Evolutionary conservation across 2,329 filamentous ascomycete genomes (phyloP), one percentile per base, ranked within the genome.

Genomic region (Xylariaceae sp.): DNA sequence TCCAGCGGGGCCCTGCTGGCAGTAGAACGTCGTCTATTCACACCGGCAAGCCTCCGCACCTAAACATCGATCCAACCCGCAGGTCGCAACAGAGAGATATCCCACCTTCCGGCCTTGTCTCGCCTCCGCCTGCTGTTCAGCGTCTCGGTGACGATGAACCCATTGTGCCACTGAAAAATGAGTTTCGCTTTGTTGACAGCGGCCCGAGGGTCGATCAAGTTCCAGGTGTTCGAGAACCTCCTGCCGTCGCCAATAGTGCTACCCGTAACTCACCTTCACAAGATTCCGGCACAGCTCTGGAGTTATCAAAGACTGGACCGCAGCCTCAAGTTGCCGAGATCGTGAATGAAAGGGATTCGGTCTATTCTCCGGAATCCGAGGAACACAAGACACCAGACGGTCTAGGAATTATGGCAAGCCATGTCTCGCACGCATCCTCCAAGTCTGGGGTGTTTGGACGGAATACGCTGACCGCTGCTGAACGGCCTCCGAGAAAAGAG

Each of bases 1-100:
- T 75, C 58, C 70, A 66, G 65, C 62, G 62, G 56, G 62, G 70
- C 63, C 49, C 45, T 11, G 53, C 39, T 38, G 54, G 22, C 22
- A 27, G 63, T 10, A 61, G 67, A 36, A 62, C 66, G n/a, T 71
- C 74, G 3, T 77, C 78, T 0, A 60, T 73, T 39, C 75, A 75
- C 62, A 75, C 74, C 31, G 56, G 55, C 48, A 57, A 36, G 33
- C 12, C 33, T 4, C 33, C 56, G n/a, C 58, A 57, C 45, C 71
- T 70, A 2, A 71, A 61, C 58, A 69, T 62, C 54, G 73, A 68
- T 15, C 49, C 54, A 38, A 43, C 55, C 15, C 48, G 53, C 31
- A 32, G 49, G 18, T 64, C 66, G 22, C 71, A 70, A 3, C 69
- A 73, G 48, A 75, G 74, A 53, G 80, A 77, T 0, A 58, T 76